Percentiles rank a stretch among this genome's conserved stretches.
Conservation (phyloP, 768 basidiomycete genomes). For the Rhodotorula kratochvilovae region DNA sequence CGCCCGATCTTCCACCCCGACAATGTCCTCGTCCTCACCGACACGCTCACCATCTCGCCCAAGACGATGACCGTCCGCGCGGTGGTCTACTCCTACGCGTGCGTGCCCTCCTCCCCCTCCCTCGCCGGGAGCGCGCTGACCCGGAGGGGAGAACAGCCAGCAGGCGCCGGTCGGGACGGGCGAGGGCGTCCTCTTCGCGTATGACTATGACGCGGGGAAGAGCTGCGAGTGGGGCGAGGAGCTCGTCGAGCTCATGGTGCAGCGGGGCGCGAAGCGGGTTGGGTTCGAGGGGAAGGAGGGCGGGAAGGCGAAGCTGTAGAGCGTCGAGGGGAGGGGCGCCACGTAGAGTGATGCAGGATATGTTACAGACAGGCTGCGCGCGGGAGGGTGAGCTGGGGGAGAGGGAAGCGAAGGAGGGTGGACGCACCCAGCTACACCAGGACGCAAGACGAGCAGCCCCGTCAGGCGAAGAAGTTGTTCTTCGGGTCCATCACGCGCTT, state of each 20-base stretch:
- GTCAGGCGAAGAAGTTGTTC: background rate
- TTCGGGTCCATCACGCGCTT: conserved; percentile 12
- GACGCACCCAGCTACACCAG: too few species aligned
- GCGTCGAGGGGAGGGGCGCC: too few species aligned
- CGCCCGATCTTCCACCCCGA: background rate
- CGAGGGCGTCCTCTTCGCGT: conserved; percentile 9
- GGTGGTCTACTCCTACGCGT: background rate
- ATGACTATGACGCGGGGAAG: conserved; percentile 11
- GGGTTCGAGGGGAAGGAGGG: background rate
- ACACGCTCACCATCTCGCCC: background rate
- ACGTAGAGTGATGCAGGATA: background rate
- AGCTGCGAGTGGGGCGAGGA: background rate
- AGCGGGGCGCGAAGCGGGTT: background rate
- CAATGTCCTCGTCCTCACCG: background rate
- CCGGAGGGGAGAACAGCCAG: background rate
- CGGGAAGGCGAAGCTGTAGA: conserved; percentile 10
- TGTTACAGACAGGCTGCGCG: background rate
- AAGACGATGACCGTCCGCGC: background rate
- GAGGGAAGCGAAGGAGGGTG: background rate
- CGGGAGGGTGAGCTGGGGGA: too few species aligned
- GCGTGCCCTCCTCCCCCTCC: background rate
- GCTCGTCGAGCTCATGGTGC: conserved; percentile 1
- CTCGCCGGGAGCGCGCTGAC: background rate
- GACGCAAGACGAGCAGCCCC: too few species aligned
- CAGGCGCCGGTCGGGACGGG: conserved; percentile 7